phyloP scores from a whole-genome alignment of 331 rosid genomes.

The Malus hybrid region DNA sequence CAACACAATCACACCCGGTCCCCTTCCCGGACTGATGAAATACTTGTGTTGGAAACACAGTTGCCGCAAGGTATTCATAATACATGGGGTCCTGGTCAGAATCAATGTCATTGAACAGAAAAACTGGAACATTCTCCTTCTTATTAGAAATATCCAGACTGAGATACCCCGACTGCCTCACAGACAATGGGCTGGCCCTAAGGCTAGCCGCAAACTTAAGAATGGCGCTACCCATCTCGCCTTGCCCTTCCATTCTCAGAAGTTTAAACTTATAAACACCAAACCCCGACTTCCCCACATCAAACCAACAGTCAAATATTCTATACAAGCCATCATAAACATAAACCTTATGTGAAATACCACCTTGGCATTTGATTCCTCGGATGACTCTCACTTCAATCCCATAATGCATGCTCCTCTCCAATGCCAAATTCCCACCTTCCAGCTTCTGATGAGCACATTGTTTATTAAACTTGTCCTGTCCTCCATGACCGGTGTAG shows the following conservation, averaged over 20 bases:
- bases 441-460: constrained; percentile 76
- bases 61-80: constrained; percentile 52
- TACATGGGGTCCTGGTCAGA: constrained; percentile 50
- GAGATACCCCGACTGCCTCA: constrained; percentile 48
- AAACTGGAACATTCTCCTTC: constrained; percentile 44
- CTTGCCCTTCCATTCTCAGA: constrained; percentile 70
- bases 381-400: constrained; percentile 89
- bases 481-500: constrained; percentile 93
- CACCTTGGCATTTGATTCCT: constrained; percentile 47
- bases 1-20: constrained; percentile 61
- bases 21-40: constrained; percentile 50
- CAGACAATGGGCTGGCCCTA: constrained; percentile 34
- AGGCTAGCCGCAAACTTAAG: constrained; percentile 56
- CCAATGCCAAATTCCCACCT: constrained; percentile 87
- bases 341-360: constrained; percentile 54
- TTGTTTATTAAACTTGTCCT: constrained; percentile 68
- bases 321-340: constrained; percentile 84
- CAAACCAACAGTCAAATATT: constrained; percentile 78
- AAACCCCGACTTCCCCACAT: constrained; percentile 87
- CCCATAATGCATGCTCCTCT: constrained; percentile 86
- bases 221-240: constrained; percentile 70
- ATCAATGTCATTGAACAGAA: constrained; percentile 78
- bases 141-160: constrained; percentile 56
- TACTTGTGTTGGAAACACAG: constrained; percentile 63
- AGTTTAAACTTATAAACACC: constrained; percentile 85